phyloP scores from a whole-genome alignment of 257 asterid genomes.

The Scutellaria barbata region DNA sequence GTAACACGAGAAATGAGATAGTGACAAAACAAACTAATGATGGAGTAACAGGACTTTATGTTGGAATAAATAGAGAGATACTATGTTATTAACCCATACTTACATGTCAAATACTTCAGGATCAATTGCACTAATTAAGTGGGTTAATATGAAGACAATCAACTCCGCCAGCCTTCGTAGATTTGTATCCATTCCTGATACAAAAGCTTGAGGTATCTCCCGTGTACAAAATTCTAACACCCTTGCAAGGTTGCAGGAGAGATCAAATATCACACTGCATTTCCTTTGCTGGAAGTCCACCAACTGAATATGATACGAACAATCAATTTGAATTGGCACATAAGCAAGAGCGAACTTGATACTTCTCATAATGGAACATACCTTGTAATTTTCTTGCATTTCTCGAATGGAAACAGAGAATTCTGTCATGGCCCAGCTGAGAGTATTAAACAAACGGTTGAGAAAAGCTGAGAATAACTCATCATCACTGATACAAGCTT shows the following conservation, averaged over 20 bases:
- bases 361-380: slow-evolving; percentile 34
- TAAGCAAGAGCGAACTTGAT: slow-evolving; percentile 3
- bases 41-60: not conserved
- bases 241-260: slow-evolving; percentile 90
- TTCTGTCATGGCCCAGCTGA: slow-evolving; percentile 98
- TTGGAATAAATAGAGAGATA: not conserved
- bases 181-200: slow-evolving; percentile 79
- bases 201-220: slow-evolving; percentile 86
- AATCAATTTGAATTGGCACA: slow-evolving; percentile 24
- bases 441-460: slow-evolving; percentile 83
- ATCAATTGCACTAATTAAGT: slow-evolving; percentile 72
- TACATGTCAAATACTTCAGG: slow-evolving; percentile 87
- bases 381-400: slow-evolving; percentile 96
- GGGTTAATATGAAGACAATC: slow-evolving; percentile 77
- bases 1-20: not conserved
- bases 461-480: slow-evolving; percentile 84
- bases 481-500: slow-evolving; percentile 71
- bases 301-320: slow-evolving; percentile 50
- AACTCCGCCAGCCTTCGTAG: slow-evolving; percentile 85
- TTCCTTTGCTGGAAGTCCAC: slow-evolving; percentile 90
- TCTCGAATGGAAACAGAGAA: slow-evolving; percentile 89
- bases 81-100: slow-evolving; percentile 39
- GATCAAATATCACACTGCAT: slow-evolving; percentile 87
- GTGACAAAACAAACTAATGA: not conserved
- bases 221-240: slow-evolving; percentile 84